phyloP scores from a whole-genome alignment of 2,329 filamentous ascomycete species.

The Apiospora arundinis region DNA sequence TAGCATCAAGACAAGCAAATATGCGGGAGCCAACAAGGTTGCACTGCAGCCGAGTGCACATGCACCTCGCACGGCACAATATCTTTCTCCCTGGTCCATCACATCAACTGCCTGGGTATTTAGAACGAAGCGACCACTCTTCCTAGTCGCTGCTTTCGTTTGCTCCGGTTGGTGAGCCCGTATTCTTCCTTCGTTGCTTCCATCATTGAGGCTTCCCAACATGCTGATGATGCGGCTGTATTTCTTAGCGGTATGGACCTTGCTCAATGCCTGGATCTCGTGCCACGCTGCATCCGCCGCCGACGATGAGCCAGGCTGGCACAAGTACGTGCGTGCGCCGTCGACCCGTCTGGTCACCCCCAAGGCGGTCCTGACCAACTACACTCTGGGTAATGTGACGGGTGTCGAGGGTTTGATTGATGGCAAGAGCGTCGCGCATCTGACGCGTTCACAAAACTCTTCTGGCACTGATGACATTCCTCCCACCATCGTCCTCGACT shows the following conservation, averaged over 20 bases:
- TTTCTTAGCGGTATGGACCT: slow-evolving; percentile 21
- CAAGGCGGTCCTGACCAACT: slow-evolving; percentile 37
- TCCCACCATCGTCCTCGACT: slow-evolving; percentile 54
- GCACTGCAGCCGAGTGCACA: slow-evolving; percentile 17
- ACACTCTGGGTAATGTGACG: slow-evolving; percentile 46
- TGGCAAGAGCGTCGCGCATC: slow-evolving; percentile 38
- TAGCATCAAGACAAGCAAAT: neutral
- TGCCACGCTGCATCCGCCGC: neutral
- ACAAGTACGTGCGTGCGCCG: slow-evolving; percentile 48
- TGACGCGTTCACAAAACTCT: slow-evolving; percentile 33
- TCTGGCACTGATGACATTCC: slow-evolving; percentile 26
- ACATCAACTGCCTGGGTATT: neutral
- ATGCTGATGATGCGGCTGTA: slow-evolving; percentile 22
- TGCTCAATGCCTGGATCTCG: slow-evolving; percentile 19
- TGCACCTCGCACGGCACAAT: neutral
- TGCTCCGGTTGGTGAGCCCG: neutral
- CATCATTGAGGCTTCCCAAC: neutral
- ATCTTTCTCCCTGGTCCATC: neutral
- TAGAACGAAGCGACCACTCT: neutral
- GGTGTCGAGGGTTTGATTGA: slow-evolving; percentile 44
- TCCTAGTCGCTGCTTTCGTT: neutral
- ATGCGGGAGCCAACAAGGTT: neutral
- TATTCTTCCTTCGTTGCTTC: neutral
- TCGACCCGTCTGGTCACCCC: slow-evolving; percentile 41
- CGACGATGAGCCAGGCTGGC: slow-evolving; percentile 39